phyloP scores from a whole-genome alignment of 2,329 filamentous ascomycete genomes.

The Cryphonectria naterciae region DNA sequence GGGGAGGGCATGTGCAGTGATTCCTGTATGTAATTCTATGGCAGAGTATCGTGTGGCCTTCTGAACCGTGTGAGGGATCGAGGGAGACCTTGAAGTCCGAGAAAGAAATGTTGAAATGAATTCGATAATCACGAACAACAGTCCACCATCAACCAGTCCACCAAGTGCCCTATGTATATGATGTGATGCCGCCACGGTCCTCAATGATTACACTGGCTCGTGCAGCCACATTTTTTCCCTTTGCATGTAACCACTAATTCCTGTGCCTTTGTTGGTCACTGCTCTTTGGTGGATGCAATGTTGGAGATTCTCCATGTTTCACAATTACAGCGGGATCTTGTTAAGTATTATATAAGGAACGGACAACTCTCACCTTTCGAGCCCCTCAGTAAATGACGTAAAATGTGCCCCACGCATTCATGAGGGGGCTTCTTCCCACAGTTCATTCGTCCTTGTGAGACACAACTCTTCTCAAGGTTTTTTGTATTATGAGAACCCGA shows the following conservation, averaged over 20 bases:
- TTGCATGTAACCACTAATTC: neutral
- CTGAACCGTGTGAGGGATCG: neutral
- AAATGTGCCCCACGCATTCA: constrained; percentile 23
- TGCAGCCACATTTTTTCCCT: neutral
- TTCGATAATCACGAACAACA: too few species aligned
- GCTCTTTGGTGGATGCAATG: neutral
- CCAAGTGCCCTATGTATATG: neutral
- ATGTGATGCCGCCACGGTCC: neutral
- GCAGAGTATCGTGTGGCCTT: neutral
- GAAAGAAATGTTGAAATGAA: neutral
- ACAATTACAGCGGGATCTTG: neutral
- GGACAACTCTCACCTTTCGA: constrained; percentile 7
- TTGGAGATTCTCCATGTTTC: neutral
- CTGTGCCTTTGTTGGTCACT: neutral
- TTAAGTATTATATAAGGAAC: neutral
- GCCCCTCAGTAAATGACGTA: constrained; percentile 22
- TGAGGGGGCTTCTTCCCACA: neutral
- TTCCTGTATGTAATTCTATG: neutral
- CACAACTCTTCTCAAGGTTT: neutral
- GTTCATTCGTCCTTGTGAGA: neutral
- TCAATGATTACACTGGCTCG: neutral
- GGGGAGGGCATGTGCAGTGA: neutral
- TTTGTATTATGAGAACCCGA: neutral
- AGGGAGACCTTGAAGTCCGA: neutral
- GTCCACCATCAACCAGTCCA: too few species aligned